Percentiles rank a stretch among this genome's conserved stretches.
These are phyloP conservation scores for Senecio squalidus DNA, from an alignment of 140 eudicot genomes.

Conservation along the genomic window DNA sequence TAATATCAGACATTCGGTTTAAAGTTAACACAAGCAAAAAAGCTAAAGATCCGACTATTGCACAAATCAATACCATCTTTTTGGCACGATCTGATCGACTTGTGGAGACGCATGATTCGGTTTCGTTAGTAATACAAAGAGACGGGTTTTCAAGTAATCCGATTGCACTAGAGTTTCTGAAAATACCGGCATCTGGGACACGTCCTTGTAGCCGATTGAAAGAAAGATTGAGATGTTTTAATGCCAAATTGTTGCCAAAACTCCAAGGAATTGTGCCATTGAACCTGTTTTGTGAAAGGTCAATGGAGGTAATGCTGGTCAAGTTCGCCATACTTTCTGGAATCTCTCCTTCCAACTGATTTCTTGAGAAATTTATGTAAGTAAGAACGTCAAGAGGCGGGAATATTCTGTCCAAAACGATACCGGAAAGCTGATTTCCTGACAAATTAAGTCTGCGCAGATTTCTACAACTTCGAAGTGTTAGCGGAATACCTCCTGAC, in stretches of 20 bases:
- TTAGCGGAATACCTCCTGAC: conserved; percentile 47
- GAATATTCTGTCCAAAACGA: no score
- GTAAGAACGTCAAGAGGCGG: no score
- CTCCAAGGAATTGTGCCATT: neutral
- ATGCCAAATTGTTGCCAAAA: neutral
- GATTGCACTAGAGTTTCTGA: neutral
- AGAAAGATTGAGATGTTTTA: neutral
- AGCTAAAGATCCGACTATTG: no score
- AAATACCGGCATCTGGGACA: neutral
- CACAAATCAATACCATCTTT: no score
- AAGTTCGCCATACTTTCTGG: no score
- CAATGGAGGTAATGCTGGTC: conserved; percentile 39
- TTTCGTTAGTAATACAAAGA: neutral
- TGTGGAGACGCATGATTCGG: neutral
- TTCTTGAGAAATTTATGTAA: conserved; percentile 61
- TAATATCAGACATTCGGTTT: no score
- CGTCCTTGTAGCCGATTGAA: neutral
- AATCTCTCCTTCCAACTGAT: no score
- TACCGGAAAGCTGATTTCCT: no score
- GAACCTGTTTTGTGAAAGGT: conserved; percentile 8
- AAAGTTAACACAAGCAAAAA: no score
- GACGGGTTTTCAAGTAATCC: neutral
- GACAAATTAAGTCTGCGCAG: conserved; percentile 45
- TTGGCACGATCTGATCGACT: neutral
- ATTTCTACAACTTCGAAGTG: conserved; percentile 56